Evolutionary conservation across 352 stramenopile genomes (phyloP).

Genomic region (Pythium vanterpoolii): DNA sequence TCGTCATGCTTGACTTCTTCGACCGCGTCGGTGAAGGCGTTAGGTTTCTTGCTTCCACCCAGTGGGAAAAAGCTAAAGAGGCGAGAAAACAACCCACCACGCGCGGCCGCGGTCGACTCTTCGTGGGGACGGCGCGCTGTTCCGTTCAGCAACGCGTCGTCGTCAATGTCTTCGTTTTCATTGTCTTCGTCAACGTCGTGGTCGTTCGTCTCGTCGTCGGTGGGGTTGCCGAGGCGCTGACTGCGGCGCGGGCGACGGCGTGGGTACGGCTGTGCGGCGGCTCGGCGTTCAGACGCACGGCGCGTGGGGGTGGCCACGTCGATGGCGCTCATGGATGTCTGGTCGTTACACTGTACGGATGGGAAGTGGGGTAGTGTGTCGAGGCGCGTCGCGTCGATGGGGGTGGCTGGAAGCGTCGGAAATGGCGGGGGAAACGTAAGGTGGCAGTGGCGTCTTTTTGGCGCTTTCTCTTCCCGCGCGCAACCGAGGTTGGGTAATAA

Average conservation of each 20-base stretch:
- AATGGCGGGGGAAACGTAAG: constrained; percentile 9
- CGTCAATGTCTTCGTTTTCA: background rate
- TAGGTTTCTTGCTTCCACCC: constrained; percentile 35
- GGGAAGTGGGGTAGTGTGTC: background rate
- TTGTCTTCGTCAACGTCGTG: constrained; percentile 10
- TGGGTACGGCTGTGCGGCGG: constrained; percentile 23
- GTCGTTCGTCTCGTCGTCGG: constrained; percentile 21
- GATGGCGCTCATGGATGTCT: constrained; percentile 18
- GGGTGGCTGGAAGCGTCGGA: constrained; percentile 1
- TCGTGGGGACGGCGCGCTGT: background rate
- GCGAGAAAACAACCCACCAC: constrained; percentile 45
- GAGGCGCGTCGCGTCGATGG: constrained; percentile 3
- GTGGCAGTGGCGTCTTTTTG: background rate
- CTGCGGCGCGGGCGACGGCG: constrained; percentile 27
- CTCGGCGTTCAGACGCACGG: constrained; percentile 11
- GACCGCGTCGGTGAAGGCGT: background rate
- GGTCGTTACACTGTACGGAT: background rate
- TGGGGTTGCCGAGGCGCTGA: constrained; percentile 30
- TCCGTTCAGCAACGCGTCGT: background rate
- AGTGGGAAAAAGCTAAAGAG: constrained; percentile 68
- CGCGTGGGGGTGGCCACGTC: constrained; percentile 9
- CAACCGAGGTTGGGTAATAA: constrained; percentile 21
- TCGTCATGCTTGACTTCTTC: constrained; percentile 15
- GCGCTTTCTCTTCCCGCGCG: constrained; percentile 16
- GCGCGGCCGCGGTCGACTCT: background rate